Base-by-base conservation (phyloP, 2,329 filamentous ascomycete species). In the Ascochyta clinopodiicola region DNA sequence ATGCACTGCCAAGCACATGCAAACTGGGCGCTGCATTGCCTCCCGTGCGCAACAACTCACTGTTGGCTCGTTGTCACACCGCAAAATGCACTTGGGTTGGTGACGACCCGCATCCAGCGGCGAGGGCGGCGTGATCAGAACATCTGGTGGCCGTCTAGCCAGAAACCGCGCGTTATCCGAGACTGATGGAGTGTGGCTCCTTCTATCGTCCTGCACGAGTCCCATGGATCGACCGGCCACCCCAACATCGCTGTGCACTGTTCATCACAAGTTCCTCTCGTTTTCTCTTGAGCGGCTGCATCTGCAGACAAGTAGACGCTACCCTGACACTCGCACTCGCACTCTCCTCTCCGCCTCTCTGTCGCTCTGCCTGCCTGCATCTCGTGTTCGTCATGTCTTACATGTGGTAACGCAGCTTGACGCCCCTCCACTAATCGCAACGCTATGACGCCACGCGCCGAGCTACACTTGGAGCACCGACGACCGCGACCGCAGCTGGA, bases 401-500 rank as follows among this genome's bases (percentile, higher is more conserved):
- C 27, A 19, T 31, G 43, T 39, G 39, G 48, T 57, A 49, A 52
- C 44, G 44, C 54, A 48, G 44, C 25, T 27, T 40, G 25, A 49
- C 44, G 60, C 69, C 69, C 70, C 69, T 70, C 68, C 67, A 10
- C 29, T 10, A 31, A 31, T 31, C 29, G 49, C n/a, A 10, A 25
- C 44, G 44, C 44, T 42, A 74, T 75, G 73, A 66, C 67, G 56
- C 73, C 72, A 37, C 65, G 68, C 40, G 52, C 52, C 36, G 39
- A 50, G 35, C 35, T 50, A 19, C 46, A 40, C 3, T 43, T 36
- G 22, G 69, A 61, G 48, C 67, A 70, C 39, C 57, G 57, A 44
- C 63, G 59, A 36, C 48, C 58, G 49, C 69, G 67, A 27, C 71
- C 69, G 25, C 56, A 70, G 44, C 60, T 70, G 24, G 49, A 53